Evolutionary conservation across 768 basidiomycete genomes (phyloP), one percentile per base, ranked within the genome.

Genomic region (Pisolithus sp.): DNA sequence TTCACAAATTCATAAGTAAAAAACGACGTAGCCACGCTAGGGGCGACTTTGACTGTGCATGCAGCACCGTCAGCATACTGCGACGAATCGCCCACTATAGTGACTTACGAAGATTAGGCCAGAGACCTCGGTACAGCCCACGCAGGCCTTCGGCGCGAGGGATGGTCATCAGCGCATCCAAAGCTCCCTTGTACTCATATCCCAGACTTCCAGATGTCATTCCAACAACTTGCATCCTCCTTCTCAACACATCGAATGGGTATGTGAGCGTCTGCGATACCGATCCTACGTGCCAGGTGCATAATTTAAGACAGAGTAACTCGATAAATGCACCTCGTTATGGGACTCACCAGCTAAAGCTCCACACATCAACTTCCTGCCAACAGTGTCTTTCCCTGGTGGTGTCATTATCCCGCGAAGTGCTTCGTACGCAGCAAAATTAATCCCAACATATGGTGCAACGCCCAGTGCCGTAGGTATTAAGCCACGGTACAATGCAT

Each of bases 201-300:
- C 77, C 76, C 54, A 81, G 63, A 12, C 76, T 73, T 17, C 77
- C 78, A 12, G 71, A 74, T 59, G 78, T 69, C 83, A 93, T 85
- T 12, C 91, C 91, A 5, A 82, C 78, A 53, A 95, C 89, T 67
- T 98, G 95, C 86, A 98, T 93, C 76, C 97, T 95, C 54, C 95
- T 79, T 44, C 95, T 78, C 53, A 98, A 69, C 5, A 98, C 90
- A 66, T 99, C 95, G 61, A 96, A 90, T 8, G 95, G 95, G 66
- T 95, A 97, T 5, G 94, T 97, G 59, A 97, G 69, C 46, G 93
- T 91, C 68, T 97, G 92, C 12, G 93, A 93, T 57, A 95, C 86
- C 23, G 86, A 83, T n/a, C 91, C 91, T 80, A 69, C 26, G 23
- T 50, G 21, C 23, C 23, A 49, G 47, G 23, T 9, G 40, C 53